Conservation (phyloP, 2,329 filamentous ascomycete species). For the Orbilia quercus region DNA sequence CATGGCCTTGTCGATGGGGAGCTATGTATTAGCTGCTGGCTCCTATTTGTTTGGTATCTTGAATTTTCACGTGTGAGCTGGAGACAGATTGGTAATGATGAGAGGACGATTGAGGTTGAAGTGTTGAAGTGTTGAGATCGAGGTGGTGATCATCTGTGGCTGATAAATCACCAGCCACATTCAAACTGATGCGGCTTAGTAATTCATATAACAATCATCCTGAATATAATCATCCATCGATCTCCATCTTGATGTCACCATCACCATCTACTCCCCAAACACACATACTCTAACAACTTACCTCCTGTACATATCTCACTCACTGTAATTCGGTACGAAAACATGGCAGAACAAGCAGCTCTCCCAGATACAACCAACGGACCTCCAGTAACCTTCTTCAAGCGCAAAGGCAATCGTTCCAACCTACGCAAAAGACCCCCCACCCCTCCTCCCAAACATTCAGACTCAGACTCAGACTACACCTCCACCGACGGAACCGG, state of each 20-base stretch:
- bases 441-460: conserved; percentile 75
- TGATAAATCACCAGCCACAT: conserved; percentile 23
- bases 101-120: not conserved
- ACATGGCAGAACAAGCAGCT: conserved; percentile 28
- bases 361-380: conserved; percentile 58
- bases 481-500: conserved; percentile 74
- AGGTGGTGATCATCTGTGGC: conserved; percentile 5
- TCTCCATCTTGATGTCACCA: conserved; percentile 2
- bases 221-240: conserved; percentile 24
- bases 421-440: conserved; percentile 83
- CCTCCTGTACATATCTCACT: not conserved
- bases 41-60: not conserved
- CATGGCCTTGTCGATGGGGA: not conserved
- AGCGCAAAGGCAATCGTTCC: conserved; percentile 77
- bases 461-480: conserved; percentile 69
- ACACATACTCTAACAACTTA: not conserved
- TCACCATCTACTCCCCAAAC: not conserved
- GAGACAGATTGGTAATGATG: not conserved
- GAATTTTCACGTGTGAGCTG: conserved; percentile 13
- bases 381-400: conserved; percentile 82
- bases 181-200: conserved; percentile 30
- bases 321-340: not conserved
- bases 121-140: conserved; percentile 7
- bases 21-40: not conserved
- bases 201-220: conserved; percentile 35